These are phyloP conservation scores for Rubia yunnanensis DNA, from an alignment of 257 asterid genomes.

Conservation along the genomic window DNA sequence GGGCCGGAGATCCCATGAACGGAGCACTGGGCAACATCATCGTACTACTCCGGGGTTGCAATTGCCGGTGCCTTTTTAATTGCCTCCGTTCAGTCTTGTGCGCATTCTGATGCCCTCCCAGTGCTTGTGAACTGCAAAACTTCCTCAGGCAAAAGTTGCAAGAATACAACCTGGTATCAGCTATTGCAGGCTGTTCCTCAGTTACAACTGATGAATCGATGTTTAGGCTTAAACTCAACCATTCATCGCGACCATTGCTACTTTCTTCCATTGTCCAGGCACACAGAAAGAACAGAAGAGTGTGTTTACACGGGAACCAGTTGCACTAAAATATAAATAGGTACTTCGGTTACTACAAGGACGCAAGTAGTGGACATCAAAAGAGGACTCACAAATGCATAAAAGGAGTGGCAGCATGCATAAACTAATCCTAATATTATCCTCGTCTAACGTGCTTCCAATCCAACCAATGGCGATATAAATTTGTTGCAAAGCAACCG, in stretches of 20 bases:
- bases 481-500: constrained; percentile 1
- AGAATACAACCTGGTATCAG: constrained; percentile 2
- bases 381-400: constrained; percentile 6
- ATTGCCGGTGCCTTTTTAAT: constrained; percentile 10
- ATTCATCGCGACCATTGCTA: not conserved
- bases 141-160: constrained; percentile 19
- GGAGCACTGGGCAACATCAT: not conserved
- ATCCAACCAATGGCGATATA: constrained; percentile 9
- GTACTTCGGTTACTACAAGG: not conserved
- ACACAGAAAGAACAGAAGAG: not conserved
- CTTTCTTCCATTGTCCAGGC: not conserved
- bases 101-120: constrained; percentile 23
- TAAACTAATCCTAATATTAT: constrained; percentile 3
- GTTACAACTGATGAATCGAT: not conserved
- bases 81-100: constrained; percentile 21
- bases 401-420: constrained; percentile 3
- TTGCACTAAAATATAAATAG: constrained; percentile 4
- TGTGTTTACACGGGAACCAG: not conserved
- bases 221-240: constrained; percentile 15
- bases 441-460: constrained; percentile 6
- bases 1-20: not conserved
- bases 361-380: not conserved
- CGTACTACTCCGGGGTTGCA: not conserved
- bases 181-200: not conserved
- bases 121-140: constrained; percentile 17